Evolutionary conservation across 768 basidiomycete genomes (phyloP), one percentile per base, ranked within the genome.

Genomic region (Gymnopilus junonius): DNA sequence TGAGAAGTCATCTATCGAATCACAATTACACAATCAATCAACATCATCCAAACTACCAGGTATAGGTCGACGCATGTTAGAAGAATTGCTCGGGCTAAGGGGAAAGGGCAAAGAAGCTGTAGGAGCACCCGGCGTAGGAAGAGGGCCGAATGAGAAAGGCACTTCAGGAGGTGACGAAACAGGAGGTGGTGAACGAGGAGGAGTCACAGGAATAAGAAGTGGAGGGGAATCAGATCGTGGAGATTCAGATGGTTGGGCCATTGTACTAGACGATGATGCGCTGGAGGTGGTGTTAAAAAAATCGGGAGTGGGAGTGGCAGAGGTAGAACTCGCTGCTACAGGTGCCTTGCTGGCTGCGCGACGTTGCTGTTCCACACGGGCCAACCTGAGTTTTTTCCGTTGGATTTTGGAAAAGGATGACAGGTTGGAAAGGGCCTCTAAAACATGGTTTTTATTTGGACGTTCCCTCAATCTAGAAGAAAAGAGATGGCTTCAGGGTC

Each of bases 321-420:
- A 1, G 11, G 51, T 12, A 34, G 39, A 11, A 25, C 17, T 31
- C 12, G 57, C 27, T 15, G 29, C 5, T 10, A 69, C 43, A 62
- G 51, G 71, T 51, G 23, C 63, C 63, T 8, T 69, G 59, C 20
- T 59, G 42, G 70, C 55, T 59, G 63, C 60, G 68, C 67, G 58
- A 50, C 64, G 66, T 37, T 51, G 54, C 37, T 55, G 59, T 39
- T 68, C 65, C 11, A 50, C 56, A 25, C 61, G 55, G 8, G 58
- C 63, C 10, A 54, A 37, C 12, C 42, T 69, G 7, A 75, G 64
- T 59, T 79, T 82, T 68, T 81, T 84, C 37, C 78, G 70, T 66
- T 90, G 87, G 4, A 72, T 61, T 64, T 83, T 83, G 56, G 81
- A 82, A 67, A 89, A 89, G 0, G 76, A 67, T 14, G 76, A 76